These are phyloP conservation scores for Hymenoscyphus linearis DNA, from an alignment of 2,329 filamentous ascomycete genomes.

Conservation along the genomic window DNA sequence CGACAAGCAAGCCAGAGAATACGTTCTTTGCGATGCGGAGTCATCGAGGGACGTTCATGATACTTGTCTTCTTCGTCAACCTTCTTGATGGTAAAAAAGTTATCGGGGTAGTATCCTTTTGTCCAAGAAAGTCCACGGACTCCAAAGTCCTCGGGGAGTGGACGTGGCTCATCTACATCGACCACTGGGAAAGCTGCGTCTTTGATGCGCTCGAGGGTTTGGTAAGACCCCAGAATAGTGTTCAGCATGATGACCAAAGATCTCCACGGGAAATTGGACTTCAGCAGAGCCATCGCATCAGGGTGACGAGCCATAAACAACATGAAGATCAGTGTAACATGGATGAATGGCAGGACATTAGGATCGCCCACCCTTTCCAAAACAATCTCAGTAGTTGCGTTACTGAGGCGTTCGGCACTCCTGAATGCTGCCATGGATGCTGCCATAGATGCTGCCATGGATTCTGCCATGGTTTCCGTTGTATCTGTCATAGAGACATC, in stretches of 20 bases:
- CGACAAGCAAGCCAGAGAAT: constrained; percentile 24
- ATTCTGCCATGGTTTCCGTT: not conserved
- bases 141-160: constrained; percentile 29
- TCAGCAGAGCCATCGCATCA: constrained; percentile 18
- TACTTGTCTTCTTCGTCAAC: constrained; percentile 28
- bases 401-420: constrained; percentile 21
- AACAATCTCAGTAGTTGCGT: constrained; percentile 21
- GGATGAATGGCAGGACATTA: constrained; percentile 28
- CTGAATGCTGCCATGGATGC: constrained; percentile 14
- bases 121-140: constrained; percentile 27
- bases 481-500: constrained; percentile 14
- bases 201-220: constrained; percentile 15
- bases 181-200: constrained; percentile 19
- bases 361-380: constrained; percentile 25
- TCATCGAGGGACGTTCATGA: constrained; percentile 26
- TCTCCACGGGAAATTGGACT: constrained; percentile 25
- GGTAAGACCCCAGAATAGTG: constrained; percentile 17
- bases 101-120: constrained; percentile 23
- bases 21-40: constrained; percentile 22
- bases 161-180: constrained; percentile 23
- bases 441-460: constrained; percentile 6
- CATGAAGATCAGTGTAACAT: constrained; percentile 28
- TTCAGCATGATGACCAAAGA: constrained; percentile 23
- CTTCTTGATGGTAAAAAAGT: constrained; percentile 27
- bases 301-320: constrained; percentile 18